These are phyloP conservation scores for Symbiodinium pilosum DNA, from an alignment of 73 alveolate genomes.

Conservation along the genomic window DNA sequence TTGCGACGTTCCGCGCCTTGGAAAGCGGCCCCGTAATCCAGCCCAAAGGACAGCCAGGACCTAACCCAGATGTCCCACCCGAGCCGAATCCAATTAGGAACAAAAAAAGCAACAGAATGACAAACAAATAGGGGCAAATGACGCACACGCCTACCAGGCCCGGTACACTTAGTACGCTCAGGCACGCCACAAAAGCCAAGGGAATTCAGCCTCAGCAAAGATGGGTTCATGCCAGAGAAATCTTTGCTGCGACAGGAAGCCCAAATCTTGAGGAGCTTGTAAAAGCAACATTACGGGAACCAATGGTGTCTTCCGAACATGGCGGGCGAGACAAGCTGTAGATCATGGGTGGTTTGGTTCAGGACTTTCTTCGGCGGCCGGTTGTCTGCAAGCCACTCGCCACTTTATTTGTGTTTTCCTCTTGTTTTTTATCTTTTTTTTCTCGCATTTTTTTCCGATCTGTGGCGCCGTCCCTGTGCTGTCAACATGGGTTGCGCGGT, in stretches of 20 bases:
- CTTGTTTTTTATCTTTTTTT: too few species aligned
- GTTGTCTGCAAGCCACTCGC: not conserved
- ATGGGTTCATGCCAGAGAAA: not conserved
- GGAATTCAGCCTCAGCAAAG: not conserved
- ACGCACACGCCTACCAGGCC: conserved; percentile 14
- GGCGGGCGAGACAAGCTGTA: not conserved
- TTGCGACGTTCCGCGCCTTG: too few species aligned
- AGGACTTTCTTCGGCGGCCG: not conserved
- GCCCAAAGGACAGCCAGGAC: too few species aligned
- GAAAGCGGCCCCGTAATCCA: too few species aligned
- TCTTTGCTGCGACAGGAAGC: not conserved
- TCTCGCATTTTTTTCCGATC: too few species aligned
- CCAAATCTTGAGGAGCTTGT: conserved; percentile 58
- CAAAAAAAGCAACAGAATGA: not conserved
- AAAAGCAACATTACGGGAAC: not conserved
- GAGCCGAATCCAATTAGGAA: not conserved
- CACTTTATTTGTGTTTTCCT: too few species aligned
- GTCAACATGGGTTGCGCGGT: too few species aligned
- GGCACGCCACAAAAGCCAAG: conserved; percentile 12
- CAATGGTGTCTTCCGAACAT: not conserved
- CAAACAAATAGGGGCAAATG: conserved; percentile 4
- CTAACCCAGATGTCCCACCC: not conserved
- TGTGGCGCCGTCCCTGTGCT: too few species aligned
- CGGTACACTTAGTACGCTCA: conserved; percentile 30
- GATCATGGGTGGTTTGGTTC: not conserved